These are phyloP conservation scores for Zymoseptoria tritici DNA, from an alignment of 2,329 filamentous ascomycete species.

Conservation along the genomic window DNA sequence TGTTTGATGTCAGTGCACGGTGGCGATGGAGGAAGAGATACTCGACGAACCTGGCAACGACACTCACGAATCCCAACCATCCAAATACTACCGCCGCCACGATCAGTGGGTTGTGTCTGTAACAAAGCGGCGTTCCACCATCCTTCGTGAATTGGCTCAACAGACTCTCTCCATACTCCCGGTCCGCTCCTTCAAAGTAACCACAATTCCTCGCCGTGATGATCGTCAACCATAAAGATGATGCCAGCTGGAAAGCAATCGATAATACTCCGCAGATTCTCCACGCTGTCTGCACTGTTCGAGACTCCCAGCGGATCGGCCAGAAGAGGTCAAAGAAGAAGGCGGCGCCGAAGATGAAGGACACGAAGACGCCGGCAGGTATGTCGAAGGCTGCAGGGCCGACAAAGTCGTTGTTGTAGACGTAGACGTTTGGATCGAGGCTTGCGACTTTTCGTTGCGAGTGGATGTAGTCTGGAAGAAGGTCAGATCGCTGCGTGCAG, in stretches of 20 bases:
- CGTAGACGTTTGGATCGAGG: slow-evolving; percentile 33
- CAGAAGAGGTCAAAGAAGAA: slow-evolving; percentile 59
- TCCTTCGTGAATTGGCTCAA: slow-evolving; percentile 29
- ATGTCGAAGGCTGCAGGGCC: slow-evolving; percentile 52
- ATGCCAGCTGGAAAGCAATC: slow-evolving; percentile 40
- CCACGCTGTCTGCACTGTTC: slow-evolving; percentile 47
- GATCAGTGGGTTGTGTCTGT: slow-evolving; percentile 44
- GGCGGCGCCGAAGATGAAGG: slow-evolving; percentile 50
- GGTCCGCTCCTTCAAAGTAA: slow-evolving; percentile 37
- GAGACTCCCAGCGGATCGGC: slow-evolving; percentile 47
- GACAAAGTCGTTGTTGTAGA: slow-evolving; percentile 51
- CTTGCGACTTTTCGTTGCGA: slow-evolving; percentile 43
- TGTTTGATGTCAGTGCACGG: slow-evolving; percentile 10
- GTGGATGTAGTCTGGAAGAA: slow-evolving; percentile 44
- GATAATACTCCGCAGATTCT: slow-evolving; percentile 45
- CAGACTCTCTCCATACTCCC: slow-evolving; percentile 22
- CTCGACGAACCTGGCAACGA: slow-evolving; percentile 38
- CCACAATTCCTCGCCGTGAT: slow-evolving; percentile 44
- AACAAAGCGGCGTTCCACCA: slow-evolving; percentile 36
- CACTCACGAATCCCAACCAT: slow-evolving; percentile 46
- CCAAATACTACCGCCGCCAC: slow-evolving; percentile 46
- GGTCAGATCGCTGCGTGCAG: neutral
- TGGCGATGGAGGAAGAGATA: neutral
- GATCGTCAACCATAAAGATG: slow-evolving; percentile 45
- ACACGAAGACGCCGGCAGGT: slow-evolving; percentile 50